Conservation (phyloP, 768 basidiomycete genomes). For the Termitomyces sp. region DNA sequence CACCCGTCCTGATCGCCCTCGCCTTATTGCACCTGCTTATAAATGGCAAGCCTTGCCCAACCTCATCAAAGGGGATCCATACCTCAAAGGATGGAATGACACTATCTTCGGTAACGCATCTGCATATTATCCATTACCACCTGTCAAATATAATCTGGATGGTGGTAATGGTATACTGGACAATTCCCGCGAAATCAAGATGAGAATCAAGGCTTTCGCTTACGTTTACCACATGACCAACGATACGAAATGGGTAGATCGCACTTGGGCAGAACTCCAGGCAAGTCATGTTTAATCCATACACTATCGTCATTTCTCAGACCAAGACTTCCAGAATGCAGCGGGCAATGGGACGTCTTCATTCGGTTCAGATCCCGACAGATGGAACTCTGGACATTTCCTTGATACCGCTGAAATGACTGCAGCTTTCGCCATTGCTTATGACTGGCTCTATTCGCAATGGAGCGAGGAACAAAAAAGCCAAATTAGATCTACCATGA, state of each 20-base stretch:
- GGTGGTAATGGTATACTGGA: constrained; percentile 91
- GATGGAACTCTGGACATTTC: constrained; percentile 91
- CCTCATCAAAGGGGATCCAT: constrained; percentile 79
- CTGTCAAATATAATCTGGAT: constrained; percentile 70
- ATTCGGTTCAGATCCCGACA: constrained; percentile 63
- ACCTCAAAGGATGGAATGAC: constrained; percentile 83
- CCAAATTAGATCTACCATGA: constrained; percentile 64
- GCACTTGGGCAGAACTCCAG: constrained; percentile 77
- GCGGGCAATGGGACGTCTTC: constrained; percentile 58
- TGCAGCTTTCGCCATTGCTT: constrained; percentile 86
- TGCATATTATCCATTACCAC: constrained; percentile 54
- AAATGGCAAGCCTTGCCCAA: constrained; percentile 82
- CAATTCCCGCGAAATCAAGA: constrained; percentile 82
- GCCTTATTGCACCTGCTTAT: constrained; percentile 86
- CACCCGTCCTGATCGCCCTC: constrained; percentile 77
- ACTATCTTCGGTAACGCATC: constrained; percentile 90
- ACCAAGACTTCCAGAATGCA: constrained; percentile 48
- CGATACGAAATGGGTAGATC: constrained; percentile 87
- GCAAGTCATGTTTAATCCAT: constrained; percentile 36
- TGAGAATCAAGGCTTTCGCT: constrained; percentile 86
- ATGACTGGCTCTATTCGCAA: constrained; percentile 82
- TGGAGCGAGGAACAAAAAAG: constrained; percentile 52
- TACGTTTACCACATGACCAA: constrained; percentile 91
- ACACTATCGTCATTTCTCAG: background rate
- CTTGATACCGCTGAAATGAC: constrained; percentile 89